Base-by-base conservation (phyloP, 768 basidiomycete genomes). In the Tephrocybe sp. region DNA sequence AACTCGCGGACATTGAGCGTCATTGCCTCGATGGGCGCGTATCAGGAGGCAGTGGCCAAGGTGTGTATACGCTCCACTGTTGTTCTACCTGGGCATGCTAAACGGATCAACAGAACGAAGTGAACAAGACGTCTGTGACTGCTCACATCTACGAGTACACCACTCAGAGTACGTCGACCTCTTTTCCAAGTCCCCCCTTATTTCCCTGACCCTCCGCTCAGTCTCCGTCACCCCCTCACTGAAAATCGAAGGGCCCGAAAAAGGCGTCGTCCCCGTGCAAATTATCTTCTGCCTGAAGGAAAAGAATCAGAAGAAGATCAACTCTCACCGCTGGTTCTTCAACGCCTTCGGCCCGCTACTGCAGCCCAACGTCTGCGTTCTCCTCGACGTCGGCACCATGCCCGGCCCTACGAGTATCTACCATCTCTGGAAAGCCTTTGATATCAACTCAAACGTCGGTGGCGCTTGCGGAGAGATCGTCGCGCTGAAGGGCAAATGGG, bases 401-500 rank as follows among this genome's bases (percentile, higher is more conserved):
- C 93, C 93, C 0, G 92, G 90, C 3, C 86, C 91, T 8, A 92
- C 87, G 44, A 83, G 82, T 9, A 91, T 96, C 52, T 96, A 96
- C 66, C 92, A 93, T 60, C 71, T 95, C 2, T 95, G 93, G 92
- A 95, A 95, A 67, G 89, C 92, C 5, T 96, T 97, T 56, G 91
- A 93, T 59, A 87, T 92, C 66, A 92, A 92, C 63, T 89, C 87
- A 16, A 90, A 90, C 60, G 90, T 93, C 13, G 91, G 88, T 1
- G 91, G 94, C 13, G 94, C 93, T 15, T 97, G 94, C 60, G 94
- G 94, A n/a, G 94, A 96, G 73, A 95, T 96, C 49, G 90, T 95
- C 9, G 89, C 90, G 11, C 74, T 92, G 49, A 96, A 95, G 68
- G 93, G 93, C 27, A 87, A 83, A 69, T 92, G 79, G 53, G 86